Conservation (phyloP, 345 rosid genomes). For the Firmiana major region DNA sequence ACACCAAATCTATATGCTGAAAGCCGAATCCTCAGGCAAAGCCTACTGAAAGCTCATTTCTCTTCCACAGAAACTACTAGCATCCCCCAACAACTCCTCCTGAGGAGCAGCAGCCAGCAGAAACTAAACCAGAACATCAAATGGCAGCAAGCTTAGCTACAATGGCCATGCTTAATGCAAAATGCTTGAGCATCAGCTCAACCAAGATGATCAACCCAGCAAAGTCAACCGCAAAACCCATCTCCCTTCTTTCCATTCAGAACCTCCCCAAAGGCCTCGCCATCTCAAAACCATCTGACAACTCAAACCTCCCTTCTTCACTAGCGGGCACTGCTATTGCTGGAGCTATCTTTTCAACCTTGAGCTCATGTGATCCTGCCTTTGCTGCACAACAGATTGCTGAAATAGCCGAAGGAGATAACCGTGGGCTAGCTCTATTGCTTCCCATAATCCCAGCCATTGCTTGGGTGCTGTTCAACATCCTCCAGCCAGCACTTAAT, state of each 20-base stretch:
- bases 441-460: constrained; percentile 84
- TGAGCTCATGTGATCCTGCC: constrained; percentile 69
- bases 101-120: too few relatives aligned
- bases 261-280: constrained; percentile 51
- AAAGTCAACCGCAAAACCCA: constrained; percentile 29
- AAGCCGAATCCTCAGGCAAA: background rate
- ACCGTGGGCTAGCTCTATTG: constrained; percentile 79
- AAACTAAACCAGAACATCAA: constrained; percentile 14
- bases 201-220: constrained; percentile 33
- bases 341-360: constrained; percentile 73
- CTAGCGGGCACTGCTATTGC: constrained; percentile 57
- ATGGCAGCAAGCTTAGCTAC: constrained; percentile 52
- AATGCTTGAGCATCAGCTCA: constrained; percentile 42
- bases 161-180: constrained; percentile 57
- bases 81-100: too few relatives aligned
- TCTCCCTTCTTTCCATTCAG: constrained; percentile 31
- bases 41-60: constrained; percentile 14
- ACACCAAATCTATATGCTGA: background rate
- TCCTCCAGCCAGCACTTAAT: constrained; percentile 89
- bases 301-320: constrained; percentile 19
- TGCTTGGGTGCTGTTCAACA: constrained; percentile 90
- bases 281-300: constrained; percentile 27
- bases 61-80: background rate
- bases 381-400: constrained; percentile 84
- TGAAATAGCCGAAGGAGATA: constrained; percentile 69